phyloP scores from a whole-genome alignment of 176 grass and related monocot genomes.

The Triticum monococcum region DNA sequence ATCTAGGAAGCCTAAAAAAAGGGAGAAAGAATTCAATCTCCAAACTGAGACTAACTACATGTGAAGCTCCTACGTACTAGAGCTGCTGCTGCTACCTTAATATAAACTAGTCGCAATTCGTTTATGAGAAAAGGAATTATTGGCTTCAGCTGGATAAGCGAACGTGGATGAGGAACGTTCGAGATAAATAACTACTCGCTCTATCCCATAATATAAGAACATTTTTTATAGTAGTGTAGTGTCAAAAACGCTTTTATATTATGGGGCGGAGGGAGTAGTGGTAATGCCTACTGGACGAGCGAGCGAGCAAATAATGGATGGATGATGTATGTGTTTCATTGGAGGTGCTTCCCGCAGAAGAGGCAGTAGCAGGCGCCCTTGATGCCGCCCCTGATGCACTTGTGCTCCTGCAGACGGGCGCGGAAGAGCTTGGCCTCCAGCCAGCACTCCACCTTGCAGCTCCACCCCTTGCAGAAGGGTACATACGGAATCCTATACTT shows the following conservation, averaged over 20 bases:
- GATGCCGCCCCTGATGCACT: constrained; percentile 4
- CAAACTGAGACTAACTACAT: not conserved
- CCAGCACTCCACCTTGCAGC: constrained; percentile 32
- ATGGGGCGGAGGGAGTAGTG: no score
- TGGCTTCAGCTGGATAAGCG: no score
- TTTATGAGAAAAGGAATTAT: no score
- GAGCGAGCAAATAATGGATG: not conserved
- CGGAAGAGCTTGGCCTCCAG: not conserved
- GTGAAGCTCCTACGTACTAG: not conserved
- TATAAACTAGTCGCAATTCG: no score
- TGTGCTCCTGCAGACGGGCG: not conserved
- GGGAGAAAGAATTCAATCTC: not conserved
- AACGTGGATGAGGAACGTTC: no score
- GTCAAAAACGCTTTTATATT: no score
- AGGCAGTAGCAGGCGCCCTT: not conserved
- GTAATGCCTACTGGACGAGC: not conserved
- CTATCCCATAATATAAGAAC: no score
- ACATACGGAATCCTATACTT: not conserved
- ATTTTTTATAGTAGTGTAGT: no score
- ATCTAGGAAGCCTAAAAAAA: no score
- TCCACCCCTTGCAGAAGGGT: constrained; percentile 30
- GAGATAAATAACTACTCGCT: no score
- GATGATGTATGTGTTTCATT: no score
- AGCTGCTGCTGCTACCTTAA: no score
- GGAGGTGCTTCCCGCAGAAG: not conserved